A percentile compares a stretch with the other conserved stretches of the same genome.
Conservation (phyloP, 2,329 filamentous ascomycete species). For the Fonsecaea pedrosoi region DNA sequence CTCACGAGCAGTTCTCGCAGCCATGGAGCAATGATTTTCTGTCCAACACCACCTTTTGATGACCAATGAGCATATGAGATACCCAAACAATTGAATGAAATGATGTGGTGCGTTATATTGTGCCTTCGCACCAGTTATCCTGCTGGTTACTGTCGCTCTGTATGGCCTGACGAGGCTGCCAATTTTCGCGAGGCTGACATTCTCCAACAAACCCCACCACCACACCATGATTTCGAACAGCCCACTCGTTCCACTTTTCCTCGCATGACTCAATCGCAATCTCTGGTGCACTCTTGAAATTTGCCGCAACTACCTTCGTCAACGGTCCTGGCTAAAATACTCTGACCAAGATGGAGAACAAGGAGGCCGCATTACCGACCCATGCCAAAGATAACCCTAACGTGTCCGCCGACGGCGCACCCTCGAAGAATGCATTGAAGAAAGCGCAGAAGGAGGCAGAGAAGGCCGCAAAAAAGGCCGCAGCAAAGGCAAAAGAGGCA, state of each 20-base stretch:
- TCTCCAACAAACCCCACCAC: conserved; percentile 11
- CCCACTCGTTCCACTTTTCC: conserved; percentile 6
- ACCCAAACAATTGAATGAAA: neutral
- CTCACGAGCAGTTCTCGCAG: conserved; percentile 29
- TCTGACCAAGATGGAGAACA: conserved; percentile 15
- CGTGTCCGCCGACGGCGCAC: conserved; percentile 45
- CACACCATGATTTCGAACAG: conserved; percentile 10
- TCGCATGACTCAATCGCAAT: conserved; percentile 20
- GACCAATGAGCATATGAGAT: conserved; percentile 10
- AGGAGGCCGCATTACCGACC: conserved; percentile 34
- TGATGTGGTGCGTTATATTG: neutral
- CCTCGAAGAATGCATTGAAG: conserved; percentile 81
- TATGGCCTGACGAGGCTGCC: neutral
- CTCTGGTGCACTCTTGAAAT: neutral
- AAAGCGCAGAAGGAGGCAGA: conserved; percentile 91
- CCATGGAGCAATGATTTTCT: conserved; percentile 2
- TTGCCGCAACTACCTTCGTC: neutral
- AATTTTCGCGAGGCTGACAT: conserved; percentile 9
- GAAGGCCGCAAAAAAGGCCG: conserved; percentile 78
- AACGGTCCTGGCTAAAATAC: neutral
- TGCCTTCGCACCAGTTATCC: neutral
- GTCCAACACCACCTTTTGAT: neutral
- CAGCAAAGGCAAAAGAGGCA: conserved; percentile 52
- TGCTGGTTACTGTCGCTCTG: neutral
- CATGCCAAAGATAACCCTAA: conserved; percentile 38